phyloP scores from a whole-genome alignment of 2,329 filamentous ascomycete genomes.

The Aspergillus flavus region DNA sequence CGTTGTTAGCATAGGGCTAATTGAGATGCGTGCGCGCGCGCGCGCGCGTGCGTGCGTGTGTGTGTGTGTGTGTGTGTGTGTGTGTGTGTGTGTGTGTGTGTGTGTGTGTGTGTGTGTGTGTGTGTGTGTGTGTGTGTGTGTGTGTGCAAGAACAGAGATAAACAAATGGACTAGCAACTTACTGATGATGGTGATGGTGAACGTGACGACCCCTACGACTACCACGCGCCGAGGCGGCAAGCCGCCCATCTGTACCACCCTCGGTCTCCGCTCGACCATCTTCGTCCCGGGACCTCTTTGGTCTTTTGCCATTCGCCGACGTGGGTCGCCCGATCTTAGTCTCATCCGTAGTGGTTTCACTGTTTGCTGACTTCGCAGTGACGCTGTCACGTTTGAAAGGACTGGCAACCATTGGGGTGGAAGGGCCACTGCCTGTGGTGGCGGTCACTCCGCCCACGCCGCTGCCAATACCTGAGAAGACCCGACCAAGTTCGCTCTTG shows the following conservation, averaged over 20 bases:
- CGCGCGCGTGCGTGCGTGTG: too few species aligned
- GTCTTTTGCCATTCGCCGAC: slow-evolving; percentile 60
- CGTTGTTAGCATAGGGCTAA: slow-evolving; percentile 19
- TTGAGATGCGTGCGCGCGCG: too few species aligned
- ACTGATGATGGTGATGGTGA: slow-evolving; percentile 65
- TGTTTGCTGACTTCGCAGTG: slow-evolving; percentile 43
- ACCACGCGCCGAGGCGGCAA: slow-evolving; percentile 65
- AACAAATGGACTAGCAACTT: slow-evolving; percentile 31
- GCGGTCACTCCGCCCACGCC: slow-evolving; percentile 60
- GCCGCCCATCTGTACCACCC: slow-evolving; percentile 63
- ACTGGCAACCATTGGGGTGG: slow-evolving; percentile 57
- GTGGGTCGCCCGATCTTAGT: slow-evolving; percentile 45
- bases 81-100: background rate
- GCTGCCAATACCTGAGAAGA: slow-evolving; percentile 90
- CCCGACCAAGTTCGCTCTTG: slow-evolving; percentile 91
- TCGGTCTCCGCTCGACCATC: slow-evolving; percentile 68
- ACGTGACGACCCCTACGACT: slow-evolving; percentile 58
- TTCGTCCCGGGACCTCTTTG: slow-evolving; percentile 74
- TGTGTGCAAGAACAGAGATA: background rate
- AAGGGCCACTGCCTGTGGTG: slow-evolving; percentile 53
- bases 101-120: too few species aligned
- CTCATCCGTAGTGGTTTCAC: slow-evolving; percentile 44
- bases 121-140: too few species aligned
- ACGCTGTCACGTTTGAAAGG: slow-evolving; percentile 55
- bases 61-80: too few species aligned